phyloP scores from a whole-genome alignment of 1,284 basidiomycete genomes.

The Malassezia dermatis region DNA sequence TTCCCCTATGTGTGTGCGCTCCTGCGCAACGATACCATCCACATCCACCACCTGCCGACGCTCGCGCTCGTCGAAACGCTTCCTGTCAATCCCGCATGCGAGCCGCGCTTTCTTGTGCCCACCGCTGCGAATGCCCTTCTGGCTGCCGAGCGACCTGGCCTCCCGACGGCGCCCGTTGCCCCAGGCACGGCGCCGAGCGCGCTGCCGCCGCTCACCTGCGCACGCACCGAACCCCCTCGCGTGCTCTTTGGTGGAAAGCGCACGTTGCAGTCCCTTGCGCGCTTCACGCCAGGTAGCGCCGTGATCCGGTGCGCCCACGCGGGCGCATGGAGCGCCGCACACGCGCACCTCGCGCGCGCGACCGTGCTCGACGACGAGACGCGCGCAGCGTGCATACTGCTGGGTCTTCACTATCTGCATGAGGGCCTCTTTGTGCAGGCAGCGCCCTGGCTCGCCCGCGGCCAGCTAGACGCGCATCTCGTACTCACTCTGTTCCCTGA shows the following conservation, averaged over 20 bases:
- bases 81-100: slow-evolving; percentile 22
- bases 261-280: background rate
- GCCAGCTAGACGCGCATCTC: slow-evolving; percentile 21
- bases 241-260: slow-evolving; percentile 1
- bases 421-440: slow-evolving; percentile 23
- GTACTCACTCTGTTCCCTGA: slow-evolving; percentile 15
- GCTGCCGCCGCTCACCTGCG: background rate
- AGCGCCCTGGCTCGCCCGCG: slow-evolving; percentile 10
- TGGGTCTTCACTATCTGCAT: slow-evolving; percentile 22
- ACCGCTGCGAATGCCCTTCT: background rate
- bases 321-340: background rate
- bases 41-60: slow-evolving; percentile 25
- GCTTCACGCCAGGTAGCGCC: background rate
- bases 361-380: background rate
- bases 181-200: background rate
- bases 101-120: slow-evolving; percentile 24
- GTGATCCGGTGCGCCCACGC: background rate
- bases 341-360: background rate
- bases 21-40: slow-evolving; percentile 38
- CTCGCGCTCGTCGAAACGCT: slow-evolving; percentile 24
- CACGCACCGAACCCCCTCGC: background rate
- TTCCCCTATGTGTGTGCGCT: slow-evolving; percentile 29
- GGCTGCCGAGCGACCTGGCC: background rate
- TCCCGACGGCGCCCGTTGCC: background rate
- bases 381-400: background rate